Base-by-base conservation (phyloP, 768 basidiomycete genomes). In the Tephrocybe sp. region DNA sequence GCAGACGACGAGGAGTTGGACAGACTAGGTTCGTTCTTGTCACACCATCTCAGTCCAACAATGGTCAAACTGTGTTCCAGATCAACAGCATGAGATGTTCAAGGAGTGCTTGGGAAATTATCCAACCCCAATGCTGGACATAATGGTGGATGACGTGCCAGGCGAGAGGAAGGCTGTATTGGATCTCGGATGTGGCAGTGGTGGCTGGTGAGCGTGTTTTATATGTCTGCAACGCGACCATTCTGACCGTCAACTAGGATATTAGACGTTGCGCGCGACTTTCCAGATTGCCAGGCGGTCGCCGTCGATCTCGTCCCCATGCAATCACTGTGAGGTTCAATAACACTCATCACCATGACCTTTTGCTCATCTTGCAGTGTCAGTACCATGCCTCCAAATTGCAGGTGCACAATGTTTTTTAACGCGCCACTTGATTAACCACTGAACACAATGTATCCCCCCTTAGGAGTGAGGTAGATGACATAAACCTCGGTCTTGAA, bases 271-370 rank as follows among this genome's bases (percentile, higher is more conserved):
- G 88, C 87, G 30, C 74, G 75, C 42, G 85, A 90, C 60, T 91
- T 85, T 63, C 87, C 89, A 32, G 64, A 85, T 57, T 81, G 79
- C 65, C 75, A 69, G 56, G 77, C 80, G 20, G 85, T 91, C 24
- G 90, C 85, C 32, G 86, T 91, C 25, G 89, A 92, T 68, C 73
- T 91, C 23, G 83, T 89, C 55, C 89, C 89, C 48, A 86, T 90
- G 86, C 84, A 88, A 68, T 77, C 79, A 46, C 49, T 73, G 88
- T 86, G 68, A 66, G 86, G 68, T 17, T 48, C 26, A 32, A 14
- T 50, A 48, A 25, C 43, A 46, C 45, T 28, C 2, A n/a, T 30
- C 42, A 52, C 51, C 24, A 59, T 37, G 50, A 57, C 50, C 50
- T 44, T 59, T 42, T 48, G 59, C 54, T 51, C 46, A 56, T 39